These are phyloP conservation scores for Trichophaea hybrida DNA, from an alignment of 2,329 filamentous ascomycete species.

Conservation along the genomic window DNA sequence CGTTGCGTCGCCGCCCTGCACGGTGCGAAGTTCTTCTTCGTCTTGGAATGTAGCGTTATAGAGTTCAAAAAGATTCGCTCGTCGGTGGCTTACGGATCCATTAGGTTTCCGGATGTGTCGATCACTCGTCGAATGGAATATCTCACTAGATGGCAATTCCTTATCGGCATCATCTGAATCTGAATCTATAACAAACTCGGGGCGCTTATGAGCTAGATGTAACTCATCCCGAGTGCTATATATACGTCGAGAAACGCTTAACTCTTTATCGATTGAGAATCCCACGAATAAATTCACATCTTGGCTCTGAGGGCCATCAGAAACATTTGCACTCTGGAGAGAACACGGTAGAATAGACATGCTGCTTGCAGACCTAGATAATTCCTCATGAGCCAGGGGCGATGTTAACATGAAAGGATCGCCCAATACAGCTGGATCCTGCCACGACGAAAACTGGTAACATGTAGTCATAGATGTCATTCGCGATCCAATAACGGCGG, in stretches of 20 bases:
- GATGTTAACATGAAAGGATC: constrained; percentile 5
- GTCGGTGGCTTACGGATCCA: not conserved
- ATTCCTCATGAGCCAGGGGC: not conserved
- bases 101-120: not conserved
- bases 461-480: constrained; percentile 17
- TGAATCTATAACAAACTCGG: no score
- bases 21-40: constrained; percentile 3
- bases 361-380: constrained; percentile 4
- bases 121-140: no score
- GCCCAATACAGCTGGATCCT: constrained; percentile 6
- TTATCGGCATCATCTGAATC: not conserved
- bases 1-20: not conserved
- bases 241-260: constrained; percentile 11
- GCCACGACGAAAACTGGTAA: constrained; percentile 4
- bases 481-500: constrained; percentile 15
- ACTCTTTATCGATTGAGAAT: constrained; percentile 8
- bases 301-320: not conserved
- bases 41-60: constrained; percentile 12
- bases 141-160: not conserved
- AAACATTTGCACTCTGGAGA: not conserved
- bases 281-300: constrained; percentile 11
- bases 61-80: constrained; percentile 5
- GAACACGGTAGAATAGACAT: constrained; percentile 9
- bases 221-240: constrained; percentile 5
- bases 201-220: not conserved